Base-by-base conservation (phyloP, 805 yeast genomes). In the Schwanniomyces occidentalis region DNA sequence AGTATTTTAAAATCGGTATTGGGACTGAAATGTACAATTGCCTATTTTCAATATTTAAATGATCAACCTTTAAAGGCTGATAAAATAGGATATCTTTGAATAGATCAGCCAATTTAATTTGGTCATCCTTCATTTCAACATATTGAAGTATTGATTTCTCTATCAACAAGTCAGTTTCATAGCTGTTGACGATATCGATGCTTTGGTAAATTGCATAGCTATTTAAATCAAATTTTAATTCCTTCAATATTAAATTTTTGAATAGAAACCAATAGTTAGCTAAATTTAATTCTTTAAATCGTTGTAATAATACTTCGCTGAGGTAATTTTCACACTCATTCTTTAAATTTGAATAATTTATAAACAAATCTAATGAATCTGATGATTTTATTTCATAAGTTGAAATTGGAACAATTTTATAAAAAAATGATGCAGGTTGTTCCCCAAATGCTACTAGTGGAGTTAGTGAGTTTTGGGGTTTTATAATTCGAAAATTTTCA, bases 401-500 rank as follows among this genome's bases (percentile, higher is more conserved):
- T 3, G 39, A 31, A 3, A 45, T 40, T 1, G 65, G 58, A 1
- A 40, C 42, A n/a, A 85, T 68, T 35, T 71, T 66, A 58, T 76
- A 86, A 38, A 82, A 77, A 30, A 71, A 74, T 3, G 77, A 73
- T 0, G 80, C 78, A 0, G 88, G 84, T 41, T 85, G 90, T n/a
- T 82, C 89, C 5, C 76, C 75, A 49, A 75, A 78, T 0, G 85
- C 82, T 14, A 83, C 58, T 6, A 76, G 27, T 7, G 65, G 51
- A 1, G 47, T 46, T 0, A 63, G 41, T 26, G 42, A 41, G 5
- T 34, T 30, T 6, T 37, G 35, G 12, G 59, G 62, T 10, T 27
- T 38, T 2, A 24, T 14, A 1, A 68, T 53, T 2, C 35, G 37
- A 37, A 61, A 65, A 21, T 56, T 53, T 3, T 41, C 45, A 26